phyloP scores from a whole-genome alignment of 2,329 filamentous ascomycete species.

The Domatiomyces catenatus region DNA sequence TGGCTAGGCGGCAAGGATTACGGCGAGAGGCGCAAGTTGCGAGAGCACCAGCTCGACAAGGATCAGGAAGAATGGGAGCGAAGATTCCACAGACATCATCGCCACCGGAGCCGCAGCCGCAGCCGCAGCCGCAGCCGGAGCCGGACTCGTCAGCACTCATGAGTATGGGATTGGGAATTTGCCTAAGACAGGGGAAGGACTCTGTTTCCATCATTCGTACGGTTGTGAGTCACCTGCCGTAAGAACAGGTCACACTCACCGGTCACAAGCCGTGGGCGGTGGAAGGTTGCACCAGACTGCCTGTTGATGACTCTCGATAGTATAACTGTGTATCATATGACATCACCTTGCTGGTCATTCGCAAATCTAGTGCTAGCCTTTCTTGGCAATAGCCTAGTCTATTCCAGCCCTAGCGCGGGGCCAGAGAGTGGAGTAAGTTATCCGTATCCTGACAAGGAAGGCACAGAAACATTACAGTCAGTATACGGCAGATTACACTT shows the following conservation, averaged over 20 bases:
- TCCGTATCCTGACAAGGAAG: too few species aligned
- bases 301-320: not conserved
- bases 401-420: too few species aligned
- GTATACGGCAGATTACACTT: too few species aligned
- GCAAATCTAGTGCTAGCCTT: too few species aligned
- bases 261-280: not conserved
- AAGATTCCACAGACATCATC: constrained; percentile 2
- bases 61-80: constrained; percentile 15
- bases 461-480: too few species aligned
- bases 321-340: not conserved
- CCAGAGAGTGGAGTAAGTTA: too few species aligned
- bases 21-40: constrained; percentile 15
- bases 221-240: too few species aligned
- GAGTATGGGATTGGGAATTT: too few species aligned
- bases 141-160: constrained; percentile 2
- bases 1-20: constrained; percentile 18
- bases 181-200: too few species aligned
- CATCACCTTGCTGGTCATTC: not conserved
- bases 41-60: constrained; percentile 12
- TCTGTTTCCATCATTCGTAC: too few species aligned
- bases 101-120: constrained; percentile 5
- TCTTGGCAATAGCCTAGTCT: too few species aligned
- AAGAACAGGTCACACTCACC: not conserved
- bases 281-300: not conserved
- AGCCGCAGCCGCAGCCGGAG: constrained; percentile 8